A percentile compares a stretch with the other conserved stretches of the same genome.
phyloP scores from a whole-genome alignment of 106 monocot genomes.

The Chionographis japonica region DNA sequence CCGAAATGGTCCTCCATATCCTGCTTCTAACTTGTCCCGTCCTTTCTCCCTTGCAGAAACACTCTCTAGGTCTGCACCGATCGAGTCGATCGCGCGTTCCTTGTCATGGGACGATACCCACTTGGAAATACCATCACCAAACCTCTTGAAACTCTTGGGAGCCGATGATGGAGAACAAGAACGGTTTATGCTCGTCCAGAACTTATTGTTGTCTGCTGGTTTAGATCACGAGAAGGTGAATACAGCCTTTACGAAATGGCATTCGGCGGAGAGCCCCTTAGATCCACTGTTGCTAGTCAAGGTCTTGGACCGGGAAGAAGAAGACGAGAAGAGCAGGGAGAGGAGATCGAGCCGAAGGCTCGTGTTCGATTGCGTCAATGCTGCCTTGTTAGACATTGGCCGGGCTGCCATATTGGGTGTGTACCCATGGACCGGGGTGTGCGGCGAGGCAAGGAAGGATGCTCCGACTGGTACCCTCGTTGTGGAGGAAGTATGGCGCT shows the following conservation, averaged over 20 bases:
- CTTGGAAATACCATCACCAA: slow-evolving; percentile 8
- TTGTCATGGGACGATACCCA: slow-evolving; percentile 40
- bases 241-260: slow-evolving; percentile 38
- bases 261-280: slow-evolving; percentile 61
- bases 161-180: slow-evolving; percentile 47
- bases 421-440: slow-evolving; percentile 20
- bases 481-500: slow-evolving; percentile 36
- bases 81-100: slow-evolving; percentile 61
- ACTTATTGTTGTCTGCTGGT: slow-evolving; percentile 51
- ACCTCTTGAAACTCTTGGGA: slow-evolving; percentile 17
- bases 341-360: slow-evolving; percentile 65
- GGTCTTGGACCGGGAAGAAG: slow-evolving; percentile 49
- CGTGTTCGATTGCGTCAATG: slow-evolving; percentile 76
- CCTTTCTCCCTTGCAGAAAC: slow-evolving; percentile 23
- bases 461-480: slow-evolving; percentile 6
- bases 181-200: slow-evolving; percentile 39
- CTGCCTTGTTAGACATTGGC: slow-evolving; percentile 46
- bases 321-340: slow-evolving; percentile 54
- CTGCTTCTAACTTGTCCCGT: neutral
- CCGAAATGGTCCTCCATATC: neutral
- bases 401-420: slow-evolving; percentile 7
- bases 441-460: neutral
- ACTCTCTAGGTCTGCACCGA: slow-evolving; percentile 55
- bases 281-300: slow-evolving; percentile 55
- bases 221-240: slow-evolving; percentile 27